Evolutionary conservation across 306 rosid genomes (phyloP).

Genomic region (Dryas alaskensis): DNA sequence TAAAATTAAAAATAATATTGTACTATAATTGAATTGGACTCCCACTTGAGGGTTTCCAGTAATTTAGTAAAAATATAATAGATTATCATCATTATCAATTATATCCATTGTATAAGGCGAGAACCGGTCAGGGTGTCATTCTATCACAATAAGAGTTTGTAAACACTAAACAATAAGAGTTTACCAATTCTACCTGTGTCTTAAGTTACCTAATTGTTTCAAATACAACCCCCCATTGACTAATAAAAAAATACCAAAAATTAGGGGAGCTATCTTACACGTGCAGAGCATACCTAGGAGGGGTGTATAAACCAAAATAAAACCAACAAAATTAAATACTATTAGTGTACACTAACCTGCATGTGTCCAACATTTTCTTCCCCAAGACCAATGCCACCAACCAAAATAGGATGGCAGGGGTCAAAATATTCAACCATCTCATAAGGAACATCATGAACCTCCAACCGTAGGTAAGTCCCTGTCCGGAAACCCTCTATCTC

Average conservation of each 20-base stretch:
- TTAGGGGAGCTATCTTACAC: not conserved
- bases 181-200: no score
- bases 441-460: slow-evolving; percentile 75
- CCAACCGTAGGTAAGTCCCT: slow-evolving; percentile 87
- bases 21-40: no score
- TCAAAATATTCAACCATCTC: slow-evolving; percentile 88
- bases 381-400: slow-evolving; percentile 86
- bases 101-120: no score
- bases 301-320: not conserved
- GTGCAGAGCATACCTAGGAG: not conserved
- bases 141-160: no score
- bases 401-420: slow-evolving; percentile 84
- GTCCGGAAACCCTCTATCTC: slow-evolving; percentile 81
- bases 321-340: slow-evolving; percentile 4
- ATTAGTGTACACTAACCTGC: slow-evolving; percentile 57
- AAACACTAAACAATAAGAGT: no score
- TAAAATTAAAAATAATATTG: no score
- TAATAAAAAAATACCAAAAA: not conserved
- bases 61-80: no score
- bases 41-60: no score
- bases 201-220: not conserved
- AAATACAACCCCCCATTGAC: not conserved
- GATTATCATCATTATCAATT: no score
- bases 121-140: no score
- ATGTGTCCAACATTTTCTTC: slow-evolving; percentile 89